A percentile compares a stretch with the other conserved stretches of the same genome.
Evolutionary conservation across 2,329 filamentous ascomycete genomes (phyloP).

Genomic region (Aaosphaeria pasadenensis): DNA sequence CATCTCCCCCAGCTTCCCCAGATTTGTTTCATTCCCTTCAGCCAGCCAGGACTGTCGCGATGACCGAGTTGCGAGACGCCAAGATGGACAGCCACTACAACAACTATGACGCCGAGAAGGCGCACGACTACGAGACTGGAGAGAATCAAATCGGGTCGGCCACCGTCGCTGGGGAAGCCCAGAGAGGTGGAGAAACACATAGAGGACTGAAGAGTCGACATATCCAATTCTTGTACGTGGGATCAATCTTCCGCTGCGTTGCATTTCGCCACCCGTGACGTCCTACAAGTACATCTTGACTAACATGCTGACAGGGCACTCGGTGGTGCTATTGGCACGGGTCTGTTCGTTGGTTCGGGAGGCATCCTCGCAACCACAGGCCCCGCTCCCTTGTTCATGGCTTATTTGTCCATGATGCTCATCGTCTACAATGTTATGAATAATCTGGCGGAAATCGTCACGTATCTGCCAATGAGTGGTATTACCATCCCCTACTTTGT

Average conservation of each 20-base stretch:
- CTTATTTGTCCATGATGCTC: slow-evolving; percentile 36
- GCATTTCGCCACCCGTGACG: not conserved
- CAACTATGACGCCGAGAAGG: slow-evolving; percentile 22
- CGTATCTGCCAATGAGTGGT: slow-evolving; percentile 38
- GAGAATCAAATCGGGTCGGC: slow-evolving; percentile 15
- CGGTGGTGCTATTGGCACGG: slow-evolving; percentile 53
- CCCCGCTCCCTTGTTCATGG: slow-evolving; percentile 36
- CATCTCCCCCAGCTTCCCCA: not conserved
- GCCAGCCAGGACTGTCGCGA: not conserved
- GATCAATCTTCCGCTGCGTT: not conserved
- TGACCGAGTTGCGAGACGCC: not conserved
- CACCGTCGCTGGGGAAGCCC: slow-evolving; percentile 25
- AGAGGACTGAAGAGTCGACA: slow-evolving; percentile 37
- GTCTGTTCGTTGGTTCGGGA: slow-evolving; percentile 35
- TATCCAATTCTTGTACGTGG: slow-evolving; percentile 34
- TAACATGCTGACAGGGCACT: slow-evolving; percentile 37
- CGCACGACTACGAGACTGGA: slow-evolving; percentile 3
- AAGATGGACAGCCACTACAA: slow-evolving; percentile 5
- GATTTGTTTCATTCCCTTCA: not conserved
- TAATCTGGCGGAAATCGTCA: slow-evolving; percentile 39
- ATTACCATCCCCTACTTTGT: slow-evolving; percentile 37
- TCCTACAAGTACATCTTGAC: no score
- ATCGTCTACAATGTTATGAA: slow-evolving; percentile 41
- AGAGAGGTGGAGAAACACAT: slow-evolving; percentile 31
- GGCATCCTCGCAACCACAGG: slow-evolving; percentile 30